Evolutionary conservation across 768 basidiomycete species (phyloP).

Genomic region (Mycena galericulata): DNA sequence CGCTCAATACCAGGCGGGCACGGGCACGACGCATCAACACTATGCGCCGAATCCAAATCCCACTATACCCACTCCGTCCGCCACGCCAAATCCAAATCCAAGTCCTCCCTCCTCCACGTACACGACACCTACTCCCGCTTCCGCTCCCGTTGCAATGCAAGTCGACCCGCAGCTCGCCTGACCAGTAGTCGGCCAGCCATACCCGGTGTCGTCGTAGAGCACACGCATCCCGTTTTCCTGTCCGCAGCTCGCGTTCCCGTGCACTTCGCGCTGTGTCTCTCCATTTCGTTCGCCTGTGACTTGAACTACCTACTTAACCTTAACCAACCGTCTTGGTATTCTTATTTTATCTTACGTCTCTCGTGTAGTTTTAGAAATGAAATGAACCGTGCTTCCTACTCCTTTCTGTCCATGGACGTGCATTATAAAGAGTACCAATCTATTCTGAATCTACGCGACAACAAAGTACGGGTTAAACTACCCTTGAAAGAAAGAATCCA

Average conservation of each 20-base stretch:
- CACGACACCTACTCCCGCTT: background rate
- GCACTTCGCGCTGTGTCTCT: background rate
- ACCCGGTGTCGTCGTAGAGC: constrained; percentile 14
- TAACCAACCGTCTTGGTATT: background rate
- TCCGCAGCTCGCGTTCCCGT: background rate
- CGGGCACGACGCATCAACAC: background rate
- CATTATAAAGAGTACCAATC: too few relatives aligned
- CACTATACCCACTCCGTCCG: background rate
- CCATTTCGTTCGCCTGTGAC: too few relatives aligned
- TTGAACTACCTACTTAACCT: too few relatives aligned
- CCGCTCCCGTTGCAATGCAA: constrained; percentile 3
- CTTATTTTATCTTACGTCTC: background rate
- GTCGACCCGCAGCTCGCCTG: background rate
- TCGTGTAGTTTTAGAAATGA: constrained; percentile 16
- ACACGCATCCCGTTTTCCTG: background rate
- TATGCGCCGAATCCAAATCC: background rate
- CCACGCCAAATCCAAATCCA: background rate
- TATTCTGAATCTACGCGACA: too few relatives aligned
- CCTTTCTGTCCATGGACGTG: too few relatives aligned
- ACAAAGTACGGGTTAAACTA: too few relatives aligned
- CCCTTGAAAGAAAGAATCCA: too few relatives aligned
- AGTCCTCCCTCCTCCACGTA: too few relatives aligned
- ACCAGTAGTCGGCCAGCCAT: background rate
- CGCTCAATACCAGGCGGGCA: background rate
- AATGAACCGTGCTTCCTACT: background rate